Base-by-base conservation (phyloP, 495 filamentous ascomycete species). In the Aspergillus coremiiformis region DNA sequence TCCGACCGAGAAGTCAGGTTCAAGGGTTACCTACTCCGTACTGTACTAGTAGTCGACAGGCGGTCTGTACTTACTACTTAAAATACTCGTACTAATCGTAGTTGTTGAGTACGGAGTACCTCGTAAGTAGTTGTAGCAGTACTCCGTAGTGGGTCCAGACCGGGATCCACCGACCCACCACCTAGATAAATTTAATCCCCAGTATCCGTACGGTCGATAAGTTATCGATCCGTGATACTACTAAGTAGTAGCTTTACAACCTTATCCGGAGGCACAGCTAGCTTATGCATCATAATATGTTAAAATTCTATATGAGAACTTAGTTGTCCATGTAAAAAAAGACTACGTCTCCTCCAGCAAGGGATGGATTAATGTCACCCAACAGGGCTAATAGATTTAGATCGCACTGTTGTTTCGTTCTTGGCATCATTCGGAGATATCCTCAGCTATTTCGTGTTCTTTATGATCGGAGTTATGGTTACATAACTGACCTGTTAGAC, bases 131-230 rank as follows among this genome's bases (percentile, higher is more conserved):
- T n/a, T n/a, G n/a, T n/a, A n/a, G n/a, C n/a, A n/a, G n/a, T n/a
- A n/a, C n/a, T n/a, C n/a, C n/a, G n/a, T 30, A 35, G 29, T 54
- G 39, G 46, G 7, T 15, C 23, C 49, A 39, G 35, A 54, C 49
- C 26, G 32, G 21, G 44, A 54, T 15, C 52, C 52, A 54, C 32
- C 11, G 11, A 7, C 32, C n/a, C n/a, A 35, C 27, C 12, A 27
- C 9, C 24, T 4, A 27, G n/a, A n/a, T n/a, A n/a, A n/a, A n/a
- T n/a, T n/a, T n/a, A n/a, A n/a, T n/a, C n/a, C n/a, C n/a, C n/a
- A n/a, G n/a, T n/a, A n/a, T n/a, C n/a, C n/a, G n/a, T n/a, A n/a
- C n/a, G n/a, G n/a, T n/a, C n/a, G n/a, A n/a, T n/a, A n/a, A n/a
- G n/a, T n/a, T n/a, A n/a, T n/a, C n/a, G n/a, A n/a, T n/a, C 7